phyloP scores from a whole-genome alignment of 2,329 filamentous ascomycete genomes.

The Shiraia sp. region DNA sequence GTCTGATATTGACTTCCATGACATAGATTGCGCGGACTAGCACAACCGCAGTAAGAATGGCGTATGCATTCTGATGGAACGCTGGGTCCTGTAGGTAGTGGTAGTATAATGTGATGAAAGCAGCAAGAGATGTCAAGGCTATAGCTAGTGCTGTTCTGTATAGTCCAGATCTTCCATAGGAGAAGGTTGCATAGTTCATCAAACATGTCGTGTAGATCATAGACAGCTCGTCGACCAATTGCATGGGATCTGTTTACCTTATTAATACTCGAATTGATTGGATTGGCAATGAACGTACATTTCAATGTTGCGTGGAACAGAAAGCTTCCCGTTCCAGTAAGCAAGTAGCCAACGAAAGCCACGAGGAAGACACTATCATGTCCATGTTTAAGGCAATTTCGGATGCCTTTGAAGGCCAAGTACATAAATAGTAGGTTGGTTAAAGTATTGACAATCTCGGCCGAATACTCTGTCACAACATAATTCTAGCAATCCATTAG shows the following conservation, averaged over 20 bases:
- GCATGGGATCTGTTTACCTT: slow-evolving; percentile 67
- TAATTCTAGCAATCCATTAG: slow-evolving; percentile 61
- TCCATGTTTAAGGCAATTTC: slow-evolving; percentile 70
- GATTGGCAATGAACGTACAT: slow-evolving; percentile 48
- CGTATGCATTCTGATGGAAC: slow-evolving; percentile 83
- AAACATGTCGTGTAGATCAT: slow-evolving; percentile 75
- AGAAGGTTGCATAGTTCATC: slow-evolving; percentile 73
- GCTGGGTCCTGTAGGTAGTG: slow-evolving; percentile 78
- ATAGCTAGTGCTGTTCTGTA: slow-evolving; percentile 61
- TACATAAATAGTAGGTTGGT: slow-evolving; percentile 84
- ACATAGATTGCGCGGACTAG: slow-evolving; percentile 75
- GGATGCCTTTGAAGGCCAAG: slow-evolving; percentile 74
- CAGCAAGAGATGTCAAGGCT: slow-evolving; percentile 55
- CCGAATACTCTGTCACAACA: slow-evolving; percentile 73
- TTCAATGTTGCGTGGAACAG: slow-evolving; percentile 67
- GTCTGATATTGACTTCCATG: slow-evolving; percentile 70
- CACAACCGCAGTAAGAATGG: slow-evolving; percentile 69
- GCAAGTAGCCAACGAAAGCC: slow-evolving; percentile 63
- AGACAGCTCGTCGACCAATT: slow-evolving; percentile 70
- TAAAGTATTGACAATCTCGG: slow-evolving; percentile 77
- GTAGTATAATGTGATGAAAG: slow-evolving; percentile 79
- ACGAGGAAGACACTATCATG: slow-evolving; percentile 79
- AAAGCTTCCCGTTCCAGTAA: slow-evolving; percentile 65
- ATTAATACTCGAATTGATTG: slow-evolving; percentile 43
- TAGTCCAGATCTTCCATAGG: slow-evolving; percentile 62